Evolutionary conservation across 1,139 yeast species (phyloP).

Genomic region (Geotrichum macrosporum): DNA sequence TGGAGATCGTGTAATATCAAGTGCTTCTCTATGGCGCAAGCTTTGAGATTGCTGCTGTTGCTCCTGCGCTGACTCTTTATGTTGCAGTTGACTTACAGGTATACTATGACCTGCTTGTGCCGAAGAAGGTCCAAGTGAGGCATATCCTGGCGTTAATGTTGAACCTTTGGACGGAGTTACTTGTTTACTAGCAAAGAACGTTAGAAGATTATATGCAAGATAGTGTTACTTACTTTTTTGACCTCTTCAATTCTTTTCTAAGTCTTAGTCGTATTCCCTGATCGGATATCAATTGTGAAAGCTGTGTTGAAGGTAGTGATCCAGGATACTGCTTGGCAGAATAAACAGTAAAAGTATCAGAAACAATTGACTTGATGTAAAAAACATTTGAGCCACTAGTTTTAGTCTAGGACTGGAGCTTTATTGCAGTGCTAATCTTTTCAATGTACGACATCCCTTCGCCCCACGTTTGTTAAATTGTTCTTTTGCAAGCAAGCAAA

Average conservation of each 20-base stretch:
- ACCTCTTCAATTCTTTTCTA: slow-evolving; percentile 25
- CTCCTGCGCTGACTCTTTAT: neutral
- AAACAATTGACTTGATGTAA: slow-evolving; percentile 25
- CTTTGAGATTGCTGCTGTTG: too few relatives aligned
- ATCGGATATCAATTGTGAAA: slow-evolving; percentile 28
- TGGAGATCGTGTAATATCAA: too few relatives aligned
- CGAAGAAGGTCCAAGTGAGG: slow-evolving; percentile 7
- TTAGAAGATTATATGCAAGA: neutral
- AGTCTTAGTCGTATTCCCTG: slow-evolving; percentile 30
- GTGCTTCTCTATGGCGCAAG: too few relatives aligned
- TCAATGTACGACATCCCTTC: too few relatives aligned
- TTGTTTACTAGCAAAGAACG: neutral
- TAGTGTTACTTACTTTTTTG: slow-evolving; percentile 13
- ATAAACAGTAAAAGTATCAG: slow-evolving; percentile 26
- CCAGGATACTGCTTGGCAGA: slow-evolving; percentile 29
- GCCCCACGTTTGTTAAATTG: too few relatives aligned
- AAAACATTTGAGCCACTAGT: slow-evolving; percentile 24
- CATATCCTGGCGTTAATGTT: neutral
- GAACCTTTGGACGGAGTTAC: neutral
- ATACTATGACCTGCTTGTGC: neutral
- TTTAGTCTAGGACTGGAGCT: neutral
- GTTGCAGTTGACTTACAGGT: slow-evolving; percentile 10
- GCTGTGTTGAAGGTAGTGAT: slow-evolving; percentile 27
- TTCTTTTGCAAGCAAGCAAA: too few relatives aligned
- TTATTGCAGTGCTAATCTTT: too few relatives aligned